Evolutionary conservation across 805 yeast genomes (phyloP).

Genomic region (Tetrapisispora pingtungensis): DNA sequence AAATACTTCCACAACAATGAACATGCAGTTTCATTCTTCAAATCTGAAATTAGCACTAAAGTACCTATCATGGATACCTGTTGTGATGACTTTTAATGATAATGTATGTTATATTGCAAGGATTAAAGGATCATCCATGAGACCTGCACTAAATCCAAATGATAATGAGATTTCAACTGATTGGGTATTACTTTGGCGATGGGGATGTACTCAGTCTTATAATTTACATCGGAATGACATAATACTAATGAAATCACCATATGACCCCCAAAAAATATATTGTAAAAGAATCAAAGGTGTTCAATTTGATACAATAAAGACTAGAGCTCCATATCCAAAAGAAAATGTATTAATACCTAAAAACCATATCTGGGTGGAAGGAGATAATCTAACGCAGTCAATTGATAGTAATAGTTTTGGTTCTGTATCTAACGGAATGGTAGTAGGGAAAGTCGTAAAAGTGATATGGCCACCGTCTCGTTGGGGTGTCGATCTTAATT

Average conservation of each 20-base stretch:
- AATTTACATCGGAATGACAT: constrained; percentile 56
- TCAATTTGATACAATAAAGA: constrained; percentile 57
- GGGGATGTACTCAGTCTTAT: constrained; percentile 38
- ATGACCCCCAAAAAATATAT: constrained; percentile 63
- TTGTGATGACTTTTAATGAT: constrained; percentile 53
- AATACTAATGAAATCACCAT: constrained; percentile 67
- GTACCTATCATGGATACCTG: constrained; percentile 70
- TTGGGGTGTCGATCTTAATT: constrained; percentile 30
- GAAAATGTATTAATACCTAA: constrained; percentile 54
- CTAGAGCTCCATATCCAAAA: constrained; percentile 57
- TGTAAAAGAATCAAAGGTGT: constrained; percentile 72
- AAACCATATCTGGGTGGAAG: constrained; percentile 89
- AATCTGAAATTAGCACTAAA: constrained; percentile 14
- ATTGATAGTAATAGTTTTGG: constrained; percentile 84
- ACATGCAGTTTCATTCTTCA: background rate
- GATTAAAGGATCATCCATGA: constrained; percentile 77
- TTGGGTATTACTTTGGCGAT: constrained; percentile 63
- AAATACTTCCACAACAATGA: background rate
- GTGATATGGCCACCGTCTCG: constrained; percentile 64
- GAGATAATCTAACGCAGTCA: constrained; percentile 72
- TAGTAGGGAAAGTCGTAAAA: constrained; percentile 61
- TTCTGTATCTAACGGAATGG: constrained; percentile 72
- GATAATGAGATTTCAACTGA: constrained; percentile 38
- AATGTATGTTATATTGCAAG: constrained; percentile 64
- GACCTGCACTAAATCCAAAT: constrained; percentile 77